Base-by-base conservation (phyloP, 345 rosid genomes). In the Eucalyptus tenuipes region DNA sequence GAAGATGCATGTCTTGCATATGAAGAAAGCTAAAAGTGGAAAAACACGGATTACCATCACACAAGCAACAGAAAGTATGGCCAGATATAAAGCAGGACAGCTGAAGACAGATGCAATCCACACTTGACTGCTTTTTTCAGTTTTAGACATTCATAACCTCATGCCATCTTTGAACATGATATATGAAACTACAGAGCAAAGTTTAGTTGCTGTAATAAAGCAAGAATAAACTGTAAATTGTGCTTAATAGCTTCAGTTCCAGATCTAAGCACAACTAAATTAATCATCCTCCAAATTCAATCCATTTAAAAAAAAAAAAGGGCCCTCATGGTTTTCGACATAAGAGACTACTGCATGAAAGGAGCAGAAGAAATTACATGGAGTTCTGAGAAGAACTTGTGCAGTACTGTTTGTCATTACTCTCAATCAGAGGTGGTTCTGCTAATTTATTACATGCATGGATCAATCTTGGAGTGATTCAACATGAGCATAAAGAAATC, bases 21-120 rank as follows among this genome's bases (percentile, higher is more conserved):
- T 22, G 93, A 92, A 90, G 92, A 85, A 88, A 94, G 90, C 99
- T 97, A 92, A 16, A 86, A 86, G 27, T 37, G 52, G 85, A 86
- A 57, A 29, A 42, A 82, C 33, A 66, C 5, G 11, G 88, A 45
- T 75, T 75, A 75, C 47, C 84, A 75, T 75, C 84, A 6, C 29
- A 20, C 15, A 40, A 40, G 82, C 24, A 20, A 75, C 27, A 11
- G 47, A 75, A 75, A 75, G 27, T 37, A 40, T 71, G 81, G 81
- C 81, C 81, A 71, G 25, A 75, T 18, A 75, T 68, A 37, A 40
- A 49, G 59, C 33, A 49, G 31, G 86, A 85, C 59, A 10, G 44
- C 84, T 20, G 84, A 75, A 75, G 47, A 75, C 3, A 40, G 29
- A 75, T 0, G 3, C 84, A 75, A 20, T 75, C 47, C 14, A 75